Evolutionary conservation across 2,329 filamentous ascomycete genomes (phyloP), one percentile per base, ranked within the genome.

Genomic region (Ceratocystis variospora): DNA sequence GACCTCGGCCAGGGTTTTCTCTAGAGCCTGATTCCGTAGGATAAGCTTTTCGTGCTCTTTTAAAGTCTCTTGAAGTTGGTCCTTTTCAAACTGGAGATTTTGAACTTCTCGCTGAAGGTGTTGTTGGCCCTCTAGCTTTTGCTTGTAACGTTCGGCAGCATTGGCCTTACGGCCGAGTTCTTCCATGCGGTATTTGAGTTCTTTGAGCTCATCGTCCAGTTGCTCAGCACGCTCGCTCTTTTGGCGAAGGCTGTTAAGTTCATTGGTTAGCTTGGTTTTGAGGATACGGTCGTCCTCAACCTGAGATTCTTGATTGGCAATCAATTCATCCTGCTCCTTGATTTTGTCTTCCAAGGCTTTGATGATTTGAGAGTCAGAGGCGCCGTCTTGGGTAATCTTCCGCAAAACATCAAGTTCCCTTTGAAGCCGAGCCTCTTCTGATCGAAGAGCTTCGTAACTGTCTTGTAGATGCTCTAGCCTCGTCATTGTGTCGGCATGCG

Each of bases 271-370:
- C 31, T 74, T 76, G 55, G 77, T 76, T 70, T 77, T 82, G 73
- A 76, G 73, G 17, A 76, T 72, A 19, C 76, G 75, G 68, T 80
- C 74, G 41, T 80, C 78, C 66, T 87, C 82, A 10, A 87, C 75
- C 70, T 88, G 82, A 22, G 81, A 80, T 73, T 92, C 88, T 70
- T 90, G 83, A 28, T 79, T 81, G 48, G 85, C 84, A 71, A 92
- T 91, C 62, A 90, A 78, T 67, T 87, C 81, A 73, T 89, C 86
- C 71, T 88, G 85, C 70, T 90, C 84, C 50, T 82, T 81, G 28
- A 87, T 77, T 70, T 81, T 81, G 55, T 77, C 76, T 70, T 86
- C 78, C 70, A 87, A 76, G 68, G 79, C 75, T 74, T 78, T 77
- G 69, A 84, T 79, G 62, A 80, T 76, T 65, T 80, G 78, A 25